Conservation (phyloP, 495 filamentous ascomycete species). For the Aspergillus panamensis region DNA sequence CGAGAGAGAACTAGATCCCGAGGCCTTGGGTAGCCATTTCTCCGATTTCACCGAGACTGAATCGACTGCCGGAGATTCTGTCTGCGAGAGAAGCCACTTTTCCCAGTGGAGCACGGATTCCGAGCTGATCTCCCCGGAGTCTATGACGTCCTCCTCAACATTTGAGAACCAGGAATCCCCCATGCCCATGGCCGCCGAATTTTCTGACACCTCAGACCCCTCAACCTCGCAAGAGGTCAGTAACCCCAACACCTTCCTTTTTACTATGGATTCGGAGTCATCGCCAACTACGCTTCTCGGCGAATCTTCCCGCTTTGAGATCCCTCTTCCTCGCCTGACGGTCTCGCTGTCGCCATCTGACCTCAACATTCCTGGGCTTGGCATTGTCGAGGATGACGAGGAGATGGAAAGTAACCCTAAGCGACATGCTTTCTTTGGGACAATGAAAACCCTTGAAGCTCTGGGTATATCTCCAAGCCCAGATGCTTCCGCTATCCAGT, state of each 20-base stretch:
- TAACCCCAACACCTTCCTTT: constrained; percentile 41
- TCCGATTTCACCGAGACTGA: constrained; percentile 43
- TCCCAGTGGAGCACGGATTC: constrained; percentile 48
- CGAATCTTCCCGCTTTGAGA: constrained; percentile 30
- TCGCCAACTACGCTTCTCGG: constrained; percentile 34
- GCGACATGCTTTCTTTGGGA: constrained; percentile 42
- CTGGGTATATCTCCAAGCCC: constrained; percentile 31
- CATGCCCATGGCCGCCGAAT: constrained; percentile 23
- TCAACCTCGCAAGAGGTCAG: constrained; percentile 26
- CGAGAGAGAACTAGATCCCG: constrained; percentile 33
- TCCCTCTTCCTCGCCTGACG: constrained; percentile 31
- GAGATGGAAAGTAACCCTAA: constrained; percentile 45
- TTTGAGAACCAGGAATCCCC: constrained; percentile 25
- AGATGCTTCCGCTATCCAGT: constrained; percentile 24
- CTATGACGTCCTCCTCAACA: constrained; percentile 36
- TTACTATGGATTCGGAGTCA: constrained; percentile 35
- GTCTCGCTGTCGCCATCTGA: constrained; percentile 32
- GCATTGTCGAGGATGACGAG: constrained; percentile 37
- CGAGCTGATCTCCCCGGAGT: constrained; percentile 37
- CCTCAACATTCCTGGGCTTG: constrained; percentile 35
- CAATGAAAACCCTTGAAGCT: constrained; percentile 31
- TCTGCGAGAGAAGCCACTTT: constrained; percentile 41
- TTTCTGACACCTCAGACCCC: constrained; percentile 27
- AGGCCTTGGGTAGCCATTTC: constrained; percentile 40
- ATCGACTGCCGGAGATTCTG: constrained; percentile 25